phyloP scores from a whole-genome alignment of 108 stramenopile species.

The Aurantiochytrium sp. region DNA sequence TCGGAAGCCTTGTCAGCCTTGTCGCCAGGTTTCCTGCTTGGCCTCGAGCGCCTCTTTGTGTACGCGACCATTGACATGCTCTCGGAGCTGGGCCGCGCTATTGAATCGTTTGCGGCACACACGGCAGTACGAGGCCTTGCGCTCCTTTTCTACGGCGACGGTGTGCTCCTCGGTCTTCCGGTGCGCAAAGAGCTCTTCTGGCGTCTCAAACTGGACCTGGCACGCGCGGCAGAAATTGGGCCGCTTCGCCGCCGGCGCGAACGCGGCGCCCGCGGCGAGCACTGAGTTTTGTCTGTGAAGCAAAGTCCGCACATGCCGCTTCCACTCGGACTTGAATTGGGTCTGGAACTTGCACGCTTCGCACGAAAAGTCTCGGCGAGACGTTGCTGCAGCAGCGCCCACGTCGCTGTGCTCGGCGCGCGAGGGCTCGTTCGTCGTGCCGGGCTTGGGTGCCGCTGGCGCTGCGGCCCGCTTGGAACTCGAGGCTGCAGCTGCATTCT shows the following conservation, averaged over 20 bases:
- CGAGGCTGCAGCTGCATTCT: too few relatives aligned
- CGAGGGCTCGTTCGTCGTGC: too few relatives aligned
- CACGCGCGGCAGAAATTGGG: background rate
- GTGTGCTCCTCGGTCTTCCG: slow-evolving; percentile 7
- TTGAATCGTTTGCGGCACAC: background rate
- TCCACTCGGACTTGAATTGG: background rate
- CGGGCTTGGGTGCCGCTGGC: too few relatives aligned
- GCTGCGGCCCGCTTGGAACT: background rate
- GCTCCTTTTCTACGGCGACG: background rate
- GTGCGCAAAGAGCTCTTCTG: slow-evolving; percentile 15
- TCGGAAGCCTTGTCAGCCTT: background rate
- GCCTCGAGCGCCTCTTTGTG: background rate
- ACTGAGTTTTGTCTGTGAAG: background rate
- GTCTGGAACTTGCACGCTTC: background rate
- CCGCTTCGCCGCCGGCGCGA: background rate
- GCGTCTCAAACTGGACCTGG: background rate
- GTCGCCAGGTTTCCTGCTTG: background rate
- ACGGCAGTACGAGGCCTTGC: slow-evolving; percentile 8
- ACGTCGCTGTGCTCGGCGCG: background rate
- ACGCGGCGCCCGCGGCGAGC: background rate
- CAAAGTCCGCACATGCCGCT: background rate
- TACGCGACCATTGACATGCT: background rate
- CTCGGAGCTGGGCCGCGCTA: background rate
- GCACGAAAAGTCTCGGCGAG: background rate
- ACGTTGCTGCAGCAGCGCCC: too few relatives aligned